Conservation (phyloP, 2,329 filamentous ascomycete species). For the Botrytis porri region DNA sequence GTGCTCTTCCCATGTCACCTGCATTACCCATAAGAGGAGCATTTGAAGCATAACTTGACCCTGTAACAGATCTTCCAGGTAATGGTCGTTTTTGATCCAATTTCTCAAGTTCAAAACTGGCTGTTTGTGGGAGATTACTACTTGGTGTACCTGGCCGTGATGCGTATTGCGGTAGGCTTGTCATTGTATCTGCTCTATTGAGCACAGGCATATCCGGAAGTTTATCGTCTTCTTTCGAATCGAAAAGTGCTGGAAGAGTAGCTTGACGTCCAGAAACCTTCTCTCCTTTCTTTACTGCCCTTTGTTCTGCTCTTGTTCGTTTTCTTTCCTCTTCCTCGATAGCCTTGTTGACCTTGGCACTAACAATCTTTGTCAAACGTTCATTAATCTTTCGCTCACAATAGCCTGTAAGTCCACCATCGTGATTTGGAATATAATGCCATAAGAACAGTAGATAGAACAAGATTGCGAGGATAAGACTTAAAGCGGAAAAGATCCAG, state of each 20-base stretch:
- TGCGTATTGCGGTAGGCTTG: slow-evolving; percentile 60
- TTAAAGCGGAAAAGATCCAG: slow-evolving; percentile 79
- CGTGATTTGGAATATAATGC: slow-evolving; percentile 81
- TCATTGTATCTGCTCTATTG: slow-evolving; percentile 57
- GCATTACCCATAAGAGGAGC: slow-evolving; percentile 60
- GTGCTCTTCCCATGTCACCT: slow-evolving; percentile 53
- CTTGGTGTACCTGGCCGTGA: slow-evolving; percentile 57
- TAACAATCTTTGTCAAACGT: slow-evolving; percentile 79
- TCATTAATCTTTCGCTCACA: slow-evolving; percentile 90
- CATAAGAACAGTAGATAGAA: slow-evolving; percentile 89
- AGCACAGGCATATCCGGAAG: slow-evolving; percentile 58
- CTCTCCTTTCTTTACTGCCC: slow-evolving; percentile 54
- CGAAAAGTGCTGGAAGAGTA: slow-evolving; percentile 64
- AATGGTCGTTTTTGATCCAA: slow-evolving; percentile 52
- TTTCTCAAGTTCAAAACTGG: slow-evolving; percentile 50
- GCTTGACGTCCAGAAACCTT: slow-evolving; percentile 53
- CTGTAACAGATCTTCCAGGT: slow-evolving; percentile 50
- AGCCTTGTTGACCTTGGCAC: slow-evolving; percentile 82
- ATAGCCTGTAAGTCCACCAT: slow-evolving; percentile 79
- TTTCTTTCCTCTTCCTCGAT: slow-evolving; percentile 72
- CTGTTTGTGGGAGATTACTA: slow-evolving; percentile 38
- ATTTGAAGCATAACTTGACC: slow-evolving; percentile 60
- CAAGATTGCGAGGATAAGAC: slow-evolving; percentile 68
- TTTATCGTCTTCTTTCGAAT: slow-evolving; percentile 53
- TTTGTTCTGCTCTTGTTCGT: slow-evolving; percentile 48